Percentiles rank a stretch among this genome's conserved stretches.
Conservation (phyloP, 2,329 filamentous ascomycete genomes). For the Aspergillus aculeatus region DNA sequence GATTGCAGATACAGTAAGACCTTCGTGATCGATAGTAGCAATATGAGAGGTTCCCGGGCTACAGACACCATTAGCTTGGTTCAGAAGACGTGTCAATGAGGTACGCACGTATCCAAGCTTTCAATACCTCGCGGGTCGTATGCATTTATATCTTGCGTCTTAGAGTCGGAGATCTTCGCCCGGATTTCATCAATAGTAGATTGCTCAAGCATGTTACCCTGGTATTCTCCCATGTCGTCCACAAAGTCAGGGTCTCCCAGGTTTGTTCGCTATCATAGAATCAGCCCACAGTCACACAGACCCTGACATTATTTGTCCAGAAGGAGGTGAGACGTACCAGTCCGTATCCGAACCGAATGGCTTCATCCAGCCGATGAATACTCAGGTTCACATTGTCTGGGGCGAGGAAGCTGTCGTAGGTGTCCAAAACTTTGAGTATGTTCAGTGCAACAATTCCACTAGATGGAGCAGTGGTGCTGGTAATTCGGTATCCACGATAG, state of each 20-base stretch:
- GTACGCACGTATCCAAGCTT: conserved; percentile 57
- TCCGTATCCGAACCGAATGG: conserved; percentile 86
- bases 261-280: conserved; percentile 57
- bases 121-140: conserved; percentile 72
- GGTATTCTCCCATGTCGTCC: conserved; percentile 59
- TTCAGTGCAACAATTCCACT: conserved; percentile 74
- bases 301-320: background rate
- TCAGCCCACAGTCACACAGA: conserved; percentile 11
- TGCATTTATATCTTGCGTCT: conserved; percentile 67
- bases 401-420: conserved; percentile 65
- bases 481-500: conserved; percentile 70
- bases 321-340: conserved; percentile 32
- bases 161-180: conserved; percentile 66
- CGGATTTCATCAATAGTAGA: conserved; percentile 61
- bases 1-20: conserved; percentile 76
- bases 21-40: conserved; percentile 66
- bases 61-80: background rate
- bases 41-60: conserved; percentile 54
- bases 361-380: conserved; percentile 80
- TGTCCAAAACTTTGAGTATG: conserved; percentile 79
- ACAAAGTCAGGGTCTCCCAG: conserved; percentile 83
- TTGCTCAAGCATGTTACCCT: conserved; percentile 66
- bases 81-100: background rate
- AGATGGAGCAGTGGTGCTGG: conserved; percentile 66
- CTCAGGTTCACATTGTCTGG: conserved; percentile 62